Conservation (phyloP, 495 filamentous ascomycete genomes). For the Aspergillus homomorphus region DNA sequence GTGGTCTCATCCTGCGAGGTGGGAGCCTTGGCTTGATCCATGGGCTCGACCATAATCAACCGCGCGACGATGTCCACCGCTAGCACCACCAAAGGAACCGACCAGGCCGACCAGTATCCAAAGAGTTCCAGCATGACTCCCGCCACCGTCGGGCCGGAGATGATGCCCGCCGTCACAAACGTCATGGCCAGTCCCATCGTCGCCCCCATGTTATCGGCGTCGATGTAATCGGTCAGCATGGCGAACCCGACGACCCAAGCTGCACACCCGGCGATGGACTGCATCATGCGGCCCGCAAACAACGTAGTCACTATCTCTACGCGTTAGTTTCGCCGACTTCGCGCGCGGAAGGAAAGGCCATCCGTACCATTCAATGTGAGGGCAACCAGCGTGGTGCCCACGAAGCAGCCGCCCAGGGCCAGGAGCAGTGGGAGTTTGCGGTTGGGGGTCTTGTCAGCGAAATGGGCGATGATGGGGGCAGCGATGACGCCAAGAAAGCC, state of each 20-base stretch:
- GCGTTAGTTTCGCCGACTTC: background rate
- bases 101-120: slow-evolving; percentile 11
- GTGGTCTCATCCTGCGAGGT: background rate
- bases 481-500: slow-evolving; percentile 22
- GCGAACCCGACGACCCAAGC: slow-evolving; percentile 31
- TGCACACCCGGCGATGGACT: slow-evolving; percentile 26
- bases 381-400: slow-evolving; percentile 20
- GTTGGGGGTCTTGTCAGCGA: slow-evolving; percentile 19
- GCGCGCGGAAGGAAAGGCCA: background rate
- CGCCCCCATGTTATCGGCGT: slow-evolving; percentile 21
- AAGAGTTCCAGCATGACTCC: slow-evolving; percentile 22
- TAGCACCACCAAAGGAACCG: slow-evolving; percentile 3
- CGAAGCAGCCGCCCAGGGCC: slow-evolving; percentile 15
- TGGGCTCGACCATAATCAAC: slow-evolving; percentile 11
- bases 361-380: slow-evolving; percentile 12
- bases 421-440: slow-evolving; percentile 20
- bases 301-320: slow-evolving; percentile 20
- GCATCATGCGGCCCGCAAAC: slow-evolving; percentile 29
- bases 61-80: slow-evolving; percentile 7
- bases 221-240: slow-evolving; percentile 28
- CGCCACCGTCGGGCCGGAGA: slow-evolving; percentile 23
- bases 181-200: slow-evolving; percentile 22
- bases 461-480: slow-evolving; percentile 18
- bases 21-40: background rate
- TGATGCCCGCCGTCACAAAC: slow-evolving; percentile 22